Percentiles rank a stretch among this genome's conserved stretches.
phyloP scores from a whole-genome alignment of 1,284 basidiomycete genomes.

The Apiotrichum siamense region DNA sequence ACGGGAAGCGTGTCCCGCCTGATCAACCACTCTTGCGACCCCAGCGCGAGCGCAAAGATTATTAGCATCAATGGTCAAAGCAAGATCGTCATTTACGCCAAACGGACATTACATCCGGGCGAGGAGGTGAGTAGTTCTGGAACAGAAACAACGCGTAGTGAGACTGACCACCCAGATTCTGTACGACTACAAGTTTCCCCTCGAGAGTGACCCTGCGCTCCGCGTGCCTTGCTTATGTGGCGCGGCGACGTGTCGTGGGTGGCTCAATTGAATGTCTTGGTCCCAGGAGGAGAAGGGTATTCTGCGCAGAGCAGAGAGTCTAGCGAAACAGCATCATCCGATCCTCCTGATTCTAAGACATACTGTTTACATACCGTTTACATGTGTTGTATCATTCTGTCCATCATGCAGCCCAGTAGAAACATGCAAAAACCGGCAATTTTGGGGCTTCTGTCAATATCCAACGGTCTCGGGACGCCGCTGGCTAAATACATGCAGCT shows the following conservation, averaged over 20 bases:
- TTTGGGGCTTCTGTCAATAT: too few relatives aligned
- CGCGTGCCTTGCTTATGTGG: conserved; percentile 79
- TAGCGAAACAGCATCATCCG: too few relatives aligned
- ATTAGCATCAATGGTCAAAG: conserved; percentile 97
- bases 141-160: neutral
- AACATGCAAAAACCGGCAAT: too few relatives aligned
- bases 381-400: too few relatives aligned
- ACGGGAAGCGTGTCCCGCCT: conserved; percentile 95
- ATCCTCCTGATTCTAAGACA: too few relatives aligned
- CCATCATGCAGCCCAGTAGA: too few relatives aligned
- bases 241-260: conserved; percentile 77
- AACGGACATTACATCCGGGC: conserved; percentile 83
- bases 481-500: conserved; percentile 2
- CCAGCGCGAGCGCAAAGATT: conserved; percentile 96
- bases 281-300: too few relatives aligned
- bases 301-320: too few relatives aligned
- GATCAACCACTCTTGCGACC: conserved; percentile 95
- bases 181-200: conserved; percentile 43
- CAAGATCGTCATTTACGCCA: conserved; percentile 95
- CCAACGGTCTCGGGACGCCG: too few relatives aligned
- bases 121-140: conserved; percentile 81
- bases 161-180: conserved; percentile 20
- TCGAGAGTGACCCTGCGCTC: conserved; percentile 38
- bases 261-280: conserved; percentile 61
- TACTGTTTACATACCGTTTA: too few relatives aligned